Evolutionary conservation across 148 eudicot genomes (phyloP).

Genomic region (Tetragonia tetragonoides): DNA sequence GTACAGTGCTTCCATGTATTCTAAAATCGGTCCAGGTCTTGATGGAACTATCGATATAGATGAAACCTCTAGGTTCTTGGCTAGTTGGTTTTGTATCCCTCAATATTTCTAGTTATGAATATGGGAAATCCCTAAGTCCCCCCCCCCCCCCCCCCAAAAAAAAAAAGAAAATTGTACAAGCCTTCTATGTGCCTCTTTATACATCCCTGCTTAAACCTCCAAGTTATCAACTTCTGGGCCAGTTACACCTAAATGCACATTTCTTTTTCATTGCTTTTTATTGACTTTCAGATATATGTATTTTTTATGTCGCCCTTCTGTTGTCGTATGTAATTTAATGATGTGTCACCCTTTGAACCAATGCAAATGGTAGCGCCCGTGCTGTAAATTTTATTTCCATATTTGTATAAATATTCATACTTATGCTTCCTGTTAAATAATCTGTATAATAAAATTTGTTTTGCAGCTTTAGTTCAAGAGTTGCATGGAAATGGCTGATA

Average conservation of each 20-base stretch:
- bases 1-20: background rate
- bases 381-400: background rate
- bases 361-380: background rate
- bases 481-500: conserved; percentile 39
- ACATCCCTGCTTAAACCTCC: background rate
- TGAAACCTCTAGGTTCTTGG: background rate
- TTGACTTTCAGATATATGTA: background rate
- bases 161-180: too few species aligned
- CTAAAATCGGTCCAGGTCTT: background rate
- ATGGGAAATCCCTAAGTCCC: background rate
- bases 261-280: too few species aligned
- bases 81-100: background rate
- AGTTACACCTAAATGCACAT: background rate
- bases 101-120: background rate
- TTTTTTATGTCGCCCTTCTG: background rate
- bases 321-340: background rate
- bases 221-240: background rate
- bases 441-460: conserved; percentile 2
- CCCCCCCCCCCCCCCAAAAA: too few species aligned
- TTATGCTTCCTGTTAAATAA: conserved; percentile 8
- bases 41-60: background rate
- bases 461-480: conserved; percentile 25
- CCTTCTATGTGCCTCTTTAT: background rate
- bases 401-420: background rate
- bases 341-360: background rate